These are phyloP conservation scores for Capsicum baccatum DNA, from an alignment of 257 asterid genomes.

Conservation along the genomic window DNA sequence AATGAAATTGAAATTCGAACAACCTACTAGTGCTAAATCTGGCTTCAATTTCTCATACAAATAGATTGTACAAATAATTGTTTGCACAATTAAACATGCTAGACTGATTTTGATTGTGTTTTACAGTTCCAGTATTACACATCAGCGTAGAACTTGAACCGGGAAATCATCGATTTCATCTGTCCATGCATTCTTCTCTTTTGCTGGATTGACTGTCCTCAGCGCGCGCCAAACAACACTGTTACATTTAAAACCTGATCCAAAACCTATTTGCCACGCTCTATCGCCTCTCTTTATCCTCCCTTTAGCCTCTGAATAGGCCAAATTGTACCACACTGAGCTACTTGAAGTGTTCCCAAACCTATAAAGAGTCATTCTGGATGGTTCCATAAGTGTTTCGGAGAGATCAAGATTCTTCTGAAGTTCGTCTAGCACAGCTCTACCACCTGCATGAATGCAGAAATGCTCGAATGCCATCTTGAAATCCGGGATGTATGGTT, in stretches of 20 bases:
- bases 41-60: not conserved
- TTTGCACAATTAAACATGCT: not conserved
- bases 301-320: slow-evolving; percentile 59
- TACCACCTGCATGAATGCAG: slow-evolving; percentile 67
- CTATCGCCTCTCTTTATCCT: slow-evolving; percentile 61
- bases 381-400: slow-evolving; percentile 75
- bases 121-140: not conserved
- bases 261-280: slow-evolving; percentile 72
- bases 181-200: slow-evolving; percentile 50
- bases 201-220: slow-evolving; percentile 36
- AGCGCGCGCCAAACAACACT: slow-evolving; percentile 76
- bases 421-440: slow-evolving; percentile 60
- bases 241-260: slow-evolving; percentile 78
- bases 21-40: slow-evolving; percentile 2
- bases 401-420: slow-evolving; percentile 67
- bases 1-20: slow-evolving; percentile 1
- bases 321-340: slow-evolving; percentile 78
- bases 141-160: not conserved
- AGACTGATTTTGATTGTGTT: not conserved
- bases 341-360: slow-evolving; percentile 88
- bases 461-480: slow-evolving; percentile 64
- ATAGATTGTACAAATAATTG: not conserved
- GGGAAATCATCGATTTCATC: slow-evolving; percentile 30
- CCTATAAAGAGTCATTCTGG: slow-evolving; percentile 69
- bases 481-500: slow-evolving; percentile 72